A percentile compares a stretch with the other conserved stretches of the same genome.
phyloP scores from a whole-genome alignment of 441 rosid species.

The Adansonia grandidieri region DNA sequence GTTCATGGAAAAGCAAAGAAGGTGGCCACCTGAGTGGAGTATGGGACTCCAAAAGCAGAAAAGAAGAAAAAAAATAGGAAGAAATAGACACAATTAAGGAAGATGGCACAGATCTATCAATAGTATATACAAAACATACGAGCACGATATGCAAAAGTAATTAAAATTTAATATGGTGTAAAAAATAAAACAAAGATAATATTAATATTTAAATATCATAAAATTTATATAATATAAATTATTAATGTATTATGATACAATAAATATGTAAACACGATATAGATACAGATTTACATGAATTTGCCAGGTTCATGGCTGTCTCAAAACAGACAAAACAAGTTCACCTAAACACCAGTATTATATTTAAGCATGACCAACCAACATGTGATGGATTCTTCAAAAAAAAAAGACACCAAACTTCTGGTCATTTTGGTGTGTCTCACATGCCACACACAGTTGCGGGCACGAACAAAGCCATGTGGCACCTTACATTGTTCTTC shows the following conservation, averaged over 20 bases:
- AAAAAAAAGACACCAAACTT: constrained; percentile 26
- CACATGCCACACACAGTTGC: constrained; percentile 34
- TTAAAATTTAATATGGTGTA: no score
- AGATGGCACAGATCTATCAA: neutral
- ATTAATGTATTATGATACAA: no score
- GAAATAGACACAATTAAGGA: neutral
- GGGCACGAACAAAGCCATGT: constrained; percentile 9
- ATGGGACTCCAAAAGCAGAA: constrained; percentile 20
- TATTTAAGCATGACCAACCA: constrained; percentile 29
- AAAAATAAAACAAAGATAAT: no score
- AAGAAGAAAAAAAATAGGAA: neutral
- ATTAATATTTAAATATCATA: no score
- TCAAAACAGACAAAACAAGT: constrained; percentile 27
- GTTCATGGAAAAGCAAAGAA: neutral
- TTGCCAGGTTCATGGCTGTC: neutral
- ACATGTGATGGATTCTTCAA: constrained; percentile 32
- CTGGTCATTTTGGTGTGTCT: constrained; percentile 27
- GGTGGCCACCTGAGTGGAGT: neutral
- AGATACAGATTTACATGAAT: no score
- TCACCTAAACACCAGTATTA: constrained; percentile 27
- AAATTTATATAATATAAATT: no score
- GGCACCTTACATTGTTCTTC: neutral
- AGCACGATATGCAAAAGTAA: no score
- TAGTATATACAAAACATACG: no score
- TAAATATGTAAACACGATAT: no score